Evolutionary conservation across 768 basidiomycete genomes (phyloP), one percentile per base, ranked within the genome.

Genomic region (Boletus bicolor): DNA sequence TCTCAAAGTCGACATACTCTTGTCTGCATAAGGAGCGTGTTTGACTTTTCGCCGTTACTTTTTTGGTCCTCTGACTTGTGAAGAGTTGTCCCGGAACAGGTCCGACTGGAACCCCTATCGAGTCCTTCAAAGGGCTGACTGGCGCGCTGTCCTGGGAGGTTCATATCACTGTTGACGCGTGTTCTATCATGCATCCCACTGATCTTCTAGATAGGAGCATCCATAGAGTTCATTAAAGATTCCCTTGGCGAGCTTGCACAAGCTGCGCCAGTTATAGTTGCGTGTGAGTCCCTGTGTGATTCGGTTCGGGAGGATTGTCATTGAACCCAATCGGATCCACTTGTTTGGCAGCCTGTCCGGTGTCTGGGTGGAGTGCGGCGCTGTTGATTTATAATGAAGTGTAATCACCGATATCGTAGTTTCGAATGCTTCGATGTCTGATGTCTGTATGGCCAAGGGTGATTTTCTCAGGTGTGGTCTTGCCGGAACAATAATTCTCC

Each of bases 161-260:
- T 36, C 34, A 49, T 60, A 7, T 61, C 38, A 30, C 59, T 41
- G n/a, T 47, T 46, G 57, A 36, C 3, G 39, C 57, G 24, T 58
- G 43, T 5, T 14, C 10, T 5, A 15, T 35, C 26, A 19, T 30
- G 4, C 4, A 36, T 44, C 28, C 7, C 36, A 44, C 45, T 51
- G 53, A 56, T 49, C 39, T 48, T 57, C 41, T 28, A 41, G 24
- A 44, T 49, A 81, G 83, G 77, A 44, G 79, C 77, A 7, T 58
- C 54, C 34, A 65, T 89, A 55, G 81, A 78, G 51, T 64, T 87
- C 42, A 50, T 89, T 56, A 77, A 77, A 64, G 89, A 91, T 67
- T 67, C 58, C 51, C 78, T 75, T 48, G 88, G 88, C 60, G 8
- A 41, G 0, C 44, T 68, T 44, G 74, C 64, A 0, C 80, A 81